Evolutionary conservation across 768 basidiomycete species (phyloP), one percentile per base, ranked within the genome.

Genomic region (Termitomyces sp.): DNA sequence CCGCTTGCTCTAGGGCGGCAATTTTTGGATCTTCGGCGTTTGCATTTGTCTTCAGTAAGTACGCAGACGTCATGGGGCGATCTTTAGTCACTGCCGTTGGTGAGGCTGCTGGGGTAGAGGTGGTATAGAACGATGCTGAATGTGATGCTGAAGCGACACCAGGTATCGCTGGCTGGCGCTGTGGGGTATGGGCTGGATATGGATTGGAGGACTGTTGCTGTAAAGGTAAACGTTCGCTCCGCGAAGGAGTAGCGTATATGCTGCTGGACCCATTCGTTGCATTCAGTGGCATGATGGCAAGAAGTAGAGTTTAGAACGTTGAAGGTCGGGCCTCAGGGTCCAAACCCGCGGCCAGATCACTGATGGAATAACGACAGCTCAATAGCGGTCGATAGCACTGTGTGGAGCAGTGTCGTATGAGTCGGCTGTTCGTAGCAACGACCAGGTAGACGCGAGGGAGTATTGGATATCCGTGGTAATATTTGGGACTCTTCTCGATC

Each of bases 1-100:
- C 77, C 8, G 86, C 84, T 58, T 86, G 82, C 27, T 93, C 91
- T 31, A 96, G 80, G 3, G 94, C 93, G 37, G 81, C 79, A n/a
- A 73, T 63, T 60, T 73, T 78, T 42, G 86, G 86, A 72, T 86
- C 82, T 49, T 78, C 70, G 0, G 82, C 73, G 22, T 71, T 66
- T 6, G 82, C 77, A 64, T 91, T 80, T 30, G 78, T 71, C 45
- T 78, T 72, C 63, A 92, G 77, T 55, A 89, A 75, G 18, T 76
- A 55, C 11, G 67, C 58, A 24, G 61, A 59, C 15, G 67, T 68
- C 46, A 68, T 44, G 12, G 58, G 62, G 6, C 65, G 65, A 55
- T 68, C 67, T 51, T 65, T 65, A 46, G 54, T 58, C 12, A 54
- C 55, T 22, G 64, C 56, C 30, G 59, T 45, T n/a, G 61, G 30